Conservation (phyloP, 257 asterid species). For the Solanum virginianum region DNA sequence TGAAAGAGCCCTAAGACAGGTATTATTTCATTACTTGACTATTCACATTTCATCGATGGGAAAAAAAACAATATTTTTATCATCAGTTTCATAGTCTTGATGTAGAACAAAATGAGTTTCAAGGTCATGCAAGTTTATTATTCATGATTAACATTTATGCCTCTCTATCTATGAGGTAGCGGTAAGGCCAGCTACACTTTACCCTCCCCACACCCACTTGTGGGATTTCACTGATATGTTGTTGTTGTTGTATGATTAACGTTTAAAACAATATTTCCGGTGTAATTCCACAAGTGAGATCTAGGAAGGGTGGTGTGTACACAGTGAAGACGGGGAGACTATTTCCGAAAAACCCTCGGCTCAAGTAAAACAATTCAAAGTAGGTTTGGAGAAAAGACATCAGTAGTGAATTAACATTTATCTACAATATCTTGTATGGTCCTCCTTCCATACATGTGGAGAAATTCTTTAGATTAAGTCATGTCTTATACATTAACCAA, state of each 20-base stretch:
- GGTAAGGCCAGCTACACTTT: too few relatives aligned
- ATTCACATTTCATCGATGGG: neutral
- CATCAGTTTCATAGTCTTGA: neutral
- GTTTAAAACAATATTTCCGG: neutral
- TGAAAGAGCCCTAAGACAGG: neutral
- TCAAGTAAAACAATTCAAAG: neutral
- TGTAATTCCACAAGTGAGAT: neutral
- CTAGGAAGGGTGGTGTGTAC: neutral
- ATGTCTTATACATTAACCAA: neutral
- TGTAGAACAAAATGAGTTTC: neutral
- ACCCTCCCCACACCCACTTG: too few relatives aligned
- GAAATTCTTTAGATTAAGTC: neutral
- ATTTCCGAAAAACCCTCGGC: neutral
- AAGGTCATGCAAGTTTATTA: neutral
- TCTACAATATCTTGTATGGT: neutral
- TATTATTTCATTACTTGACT: neutral
- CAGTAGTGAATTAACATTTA: neutral
- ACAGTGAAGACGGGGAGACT: neutral
- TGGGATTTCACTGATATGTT: too few relatives aligned
- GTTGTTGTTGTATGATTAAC: neutral
- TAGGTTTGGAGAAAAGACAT: neutral
- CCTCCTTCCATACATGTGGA: neutral
- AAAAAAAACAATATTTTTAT: conserved; percentile 26
- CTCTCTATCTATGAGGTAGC: too few relatives aligned
- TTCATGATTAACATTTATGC: neutral